A percentile compares a stretch with the other conserved stretches of the same genome.
Conservation (phyloP, 129 eudicot species). For the Flaveria trinervia region DNA sequence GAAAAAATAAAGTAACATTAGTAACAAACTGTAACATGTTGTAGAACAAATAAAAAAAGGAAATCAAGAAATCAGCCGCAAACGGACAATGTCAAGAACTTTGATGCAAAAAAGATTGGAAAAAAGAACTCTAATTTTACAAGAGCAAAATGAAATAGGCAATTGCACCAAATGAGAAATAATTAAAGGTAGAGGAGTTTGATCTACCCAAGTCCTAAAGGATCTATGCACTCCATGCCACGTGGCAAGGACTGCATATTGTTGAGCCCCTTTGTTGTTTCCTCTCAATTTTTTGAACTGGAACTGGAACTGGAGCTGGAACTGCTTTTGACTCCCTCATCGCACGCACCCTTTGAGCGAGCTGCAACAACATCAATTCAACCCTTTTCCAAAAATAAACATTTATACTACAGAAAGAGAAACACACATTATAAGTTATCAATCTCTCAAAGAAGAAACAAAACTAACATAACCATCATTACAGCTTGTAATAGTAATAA, state of each 20-base stretch:
- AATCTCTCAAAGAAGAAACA: not conserved
- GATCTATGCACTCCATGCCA: constrained; percentile 93
- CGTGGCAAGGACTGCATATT: constrained; percentile 81
- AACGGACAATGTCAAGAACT: no score
- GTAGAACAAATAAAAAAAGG: not conserved
- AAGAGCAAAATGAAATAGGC: not conserved
- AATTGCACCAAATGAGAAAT: not conserved
- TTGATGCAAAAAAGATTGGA: no score
- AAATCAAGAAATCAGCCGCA: not conserved
- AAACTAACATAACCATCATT: not conserved
- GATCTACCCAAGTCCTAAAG: constrained; percentile 80
- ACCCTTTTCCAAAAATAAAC: constrained; percentile 5
- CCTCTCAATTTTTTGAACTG: constrained; percentile 45
- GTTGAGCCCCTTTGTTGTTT: constrained; percentile 65
- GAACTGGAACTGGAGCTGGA: constrained; percentile 36
- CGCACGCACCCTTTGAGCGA: constrained; percentile 85
- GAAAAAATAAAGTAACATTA: constrained; percentile 21
- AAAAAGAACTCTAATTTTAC: no score
- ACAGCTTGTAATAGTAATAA: not conserved
- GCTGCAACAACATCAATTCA: constrained; percentile 46
- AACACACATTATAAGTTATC: constrained; percentile 9
- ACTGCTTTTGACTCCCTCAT: constrained; percentile 82
- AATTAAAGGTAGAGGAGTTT: constrained; percentile 8
- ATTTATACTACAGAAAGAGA: not conserved
- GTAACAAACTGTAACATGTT: constrained; percentile 25